Evolutionary conservation across 2,329 filamentous ascomycete species (phyloP), one percentile per base, ranked within the genome.

Genomic region (Alternaria dauci): DNA sequence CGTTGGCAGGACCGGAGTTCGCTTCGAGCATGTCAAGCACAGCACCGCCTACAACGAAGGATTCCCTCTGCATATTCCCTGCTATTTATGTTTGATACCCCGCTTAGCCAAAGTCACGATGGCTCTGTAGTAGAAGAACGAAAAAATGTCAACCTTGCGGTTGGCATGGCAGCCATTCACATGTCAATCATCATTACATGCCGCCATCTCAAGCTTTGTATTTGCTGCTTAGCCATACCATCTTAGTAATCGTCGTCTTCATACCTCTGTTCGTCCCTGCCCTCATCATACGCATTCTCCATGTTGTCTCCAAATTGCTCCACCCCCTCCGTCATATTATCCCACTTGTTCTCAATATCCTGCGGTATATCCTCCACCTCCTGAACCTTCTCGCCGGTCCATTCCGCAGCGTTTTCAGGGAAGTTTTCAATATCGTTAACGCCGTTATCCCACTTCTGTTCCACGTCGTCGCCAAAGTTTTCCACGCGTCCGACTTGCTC

Each of bases 381-480:
- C 38, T 71, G 69, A 14, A 72, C 70, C 44, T 72, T 70, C 44
- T 70, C 62, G 9, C 70, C 70, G 0, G 66, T 66, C 70, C 70
- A 72, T 1, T 53, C 52, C 1, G 70, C 70, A 5, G 70, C 69
- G 23, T 72, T 58, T 20, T 71, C 70, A 0, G 70, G 70, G 52
- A 72, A 70, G 16, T 72, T 50, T n/a, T 72, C 70, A 2, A 72
- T 63, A 6, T 70, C 50, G n/a, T 71, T 30, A 18, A 71, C 67
- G 4, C 57, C 54, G 25, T 69, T 59, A 34, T 71, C 70, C 50
- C 53, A 69, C 25, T 57, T 58, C 28, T 72, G 59, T 46, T 70
- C 68, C 1, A 68, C 70, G 2, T 63, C 58, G 14, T 71, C 68
- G 20, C 56, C 70, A 30, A 71, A 69, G 54, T 68, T 66, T 39